A percentile compares a stretch with the other conserved stretches of the same genome.
phyloP scores from a whole-genome alignment of 495 filamentous ascomycete species.

The Glutinoglossum americanum region DNA sequence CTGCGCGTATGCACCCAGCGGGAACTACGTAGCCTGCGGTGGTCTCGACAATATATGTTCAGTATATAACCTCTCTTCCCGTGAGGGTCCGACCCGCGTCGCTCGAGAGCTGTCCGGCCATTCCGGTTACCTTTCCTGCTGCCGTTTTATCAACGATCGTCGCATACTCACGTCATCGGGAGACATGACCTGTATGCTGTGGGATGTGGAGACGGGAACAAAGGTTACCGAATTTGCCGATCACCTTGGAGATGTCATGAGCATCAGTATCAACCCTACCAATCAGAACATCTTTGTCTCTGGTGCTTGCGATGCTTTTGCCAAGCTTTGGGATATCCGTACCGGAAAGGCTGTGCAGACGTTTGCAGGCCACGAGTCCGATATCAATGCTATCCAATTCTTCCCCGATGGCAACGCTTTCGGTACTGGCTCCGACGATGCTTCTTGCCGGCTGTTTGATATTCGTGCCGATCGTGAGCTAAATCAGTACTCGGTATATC shows the following conservation, averaged over 20 bases:
- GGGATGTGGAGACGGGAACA: conserved; percentile 93
- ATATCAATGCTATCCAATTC: conserved; percentile 98
- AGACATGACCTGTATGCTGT: conserved; percentile 99
- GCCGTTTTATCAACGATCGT: conserved; percentile 95
- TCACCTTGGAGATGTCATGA: conserved; percentile 98
- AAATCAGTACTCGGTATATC: conserved; percentile 80
- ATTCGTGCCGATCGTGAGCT: conserved; percentile 92
- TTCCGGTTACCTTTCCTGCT: conserved; percentile 95
- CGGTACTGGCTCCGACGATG: conserved; percentile 94
- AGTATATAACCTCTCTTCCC: conserved; percentile 93
- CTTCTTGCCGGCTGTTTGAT: conserved; percentile 91
- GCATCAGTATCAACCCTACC: conserved; percentile 96
- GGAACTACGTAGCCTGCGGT: conserved; percentile 95
- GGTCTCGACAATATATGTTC: conserved; percentile 99
- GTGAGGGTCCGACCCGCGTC: conserved; percentile 89
- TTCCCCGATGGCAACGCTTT: conserved; percentile 98
- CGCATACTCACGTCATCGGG: conserved; percentile 94
- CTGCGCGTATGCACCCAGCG: conserved; percentile 94
- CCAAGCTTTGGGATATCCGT: conserved; percentile 97
- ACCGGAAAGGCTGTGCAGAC: conserved; percentile 97
- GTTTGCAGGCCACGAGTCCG: conserved; percentile 93
- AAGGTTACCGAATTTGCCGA: conserved; percentile 98
- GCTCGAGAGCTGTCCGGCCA: conserved; percentile 93
- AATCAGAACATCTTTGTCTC: conserved; percentile 98
- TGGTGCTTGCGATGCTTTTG: conserved; percentile 93